Conservation (phyloP, 805 yeast species). For the Nakazawaea ishiwadae region DNA sequence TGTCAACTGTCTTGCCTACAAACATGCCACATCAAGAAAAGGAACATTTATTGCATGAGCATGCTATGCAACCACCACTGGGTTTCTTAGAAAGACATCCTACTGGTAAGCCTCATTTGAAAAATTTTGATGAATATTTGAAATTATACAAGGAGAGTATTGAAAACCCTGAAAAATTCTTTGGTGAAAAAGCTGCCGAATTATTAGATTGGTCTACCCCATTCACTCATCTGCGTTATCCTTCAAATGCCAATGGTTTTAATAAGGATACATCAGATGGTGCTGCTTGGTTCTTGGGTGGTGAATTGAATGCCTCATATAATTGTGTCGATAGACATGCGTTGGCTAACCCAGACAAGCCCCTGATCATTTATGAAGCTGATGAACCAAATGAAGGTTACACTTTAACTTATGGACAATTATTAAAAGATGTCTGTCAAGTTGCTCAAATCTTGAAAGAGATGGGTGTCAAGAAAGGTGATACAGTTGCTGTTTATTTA, state of each 20-base stretch:
- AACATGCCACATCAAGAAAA: constrained; percentile 20
- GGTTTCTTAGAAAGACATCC: constrained; percentile 37
- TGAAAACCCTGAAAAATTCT: constrained; percentile 48
- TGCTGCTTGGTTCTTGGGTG: constrained; percentile 74
- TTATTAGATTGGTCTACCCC: constrained; percentile 48
- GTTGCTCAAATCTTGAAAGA: constrained; percentile 64
- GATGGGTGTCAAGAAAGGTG: constrained; percentile 75
- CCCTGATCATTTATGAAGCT: constrained; percentile 77
- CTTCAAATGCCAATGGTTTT: constrained; percentile 34
- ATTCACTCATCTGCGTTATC: constrained; percentile 43
- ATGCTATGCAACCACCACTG: constrained; percentile 24
- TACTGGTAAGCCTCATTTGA: constrained; percentile 40
- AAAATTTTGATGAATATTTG: constrained; percentile 45
- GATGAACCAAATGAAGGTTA: constrained; percentile 68
- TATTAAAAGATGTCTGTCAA: constrained; percentile 63
- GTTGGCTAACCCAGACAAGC: constrained; percentile 59
- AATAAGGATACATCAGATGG: constrained; percentile 46
- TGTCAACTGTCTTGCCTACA: background rate
- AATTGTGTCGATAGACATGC: constrained; percentile 86
- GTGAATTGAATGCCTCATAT: constrained; percentile 74
- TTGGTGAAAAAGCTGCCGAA: constrained; percentile 48
- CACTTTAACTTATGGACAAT: constrained; percentile 63
- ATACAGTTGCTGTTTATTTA: constrained; percentile 79
- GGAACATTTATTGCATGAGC: constrained; percentile 27
- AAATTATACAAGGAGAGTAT: constrained; percentile 51